A percentile compares a stretch with the other conserved stretches of the same genome.
These are phyloP conservation scores for Quercus berberidifolia DNA, from an alignment of 306 rosid species.

Conservation along the genomic window DNA sequence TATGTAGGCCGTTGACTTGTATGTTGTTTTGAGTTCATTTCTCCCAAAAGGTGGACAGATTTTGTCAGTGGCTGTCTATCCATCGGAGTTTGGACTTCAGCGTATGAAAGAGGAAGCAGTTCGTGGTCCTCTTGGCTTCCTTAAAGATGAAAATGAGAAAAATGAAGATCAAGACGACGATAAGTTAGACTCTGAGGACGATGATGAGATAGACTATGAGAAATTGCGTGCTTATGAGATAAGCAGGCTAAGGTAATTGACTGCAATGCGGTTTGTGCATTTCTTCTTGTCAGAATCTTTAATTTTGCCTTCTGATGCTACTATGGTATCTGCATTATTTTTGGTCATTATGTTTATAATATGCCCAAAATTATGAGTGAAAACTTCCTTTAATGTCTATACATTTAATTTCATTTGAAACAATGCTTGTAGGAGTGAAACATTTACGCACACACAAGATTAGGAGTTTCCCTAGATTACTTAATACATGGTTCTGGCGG, in stretches of 20 bases:
- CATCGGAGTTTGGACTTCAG: conserved; percentile 85
- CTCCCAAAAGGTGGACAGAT: conserved; percentile 65
- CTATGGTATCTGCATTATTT: not conserved
- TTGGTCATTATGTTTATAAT: not conserved
- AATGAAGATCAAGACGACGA: conserved; percentile 36
- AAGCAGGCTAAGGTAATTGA: conserved; percentile 66
- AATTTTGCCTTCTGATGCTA: not conserved
- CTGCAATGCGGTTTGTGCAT: not conserved
- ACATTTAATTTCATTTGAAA: not conserved
- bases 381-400: not conserved
- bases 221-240: conserved; percentile 80
- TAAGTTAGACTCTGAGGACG: conserved; percentile 5
- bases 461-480: no score
- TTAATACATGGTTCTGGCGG: no score
- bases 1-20: conserved; percentile 76
- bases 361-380: not conserved
- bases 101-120: conserved; percentile 88
- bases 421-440: not conserved
- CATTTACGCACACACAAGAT: no score
- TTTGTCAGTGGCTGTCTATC: conserved; percentile 75
- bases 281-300: not conserved
- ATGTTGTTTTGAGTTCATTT: conserved; percentile 64
- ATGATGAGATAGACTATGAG: conserved; percentile 45
- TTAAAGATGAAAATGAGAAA: conserved; percentile 48
- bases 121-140: conserved; percentile 75